phyloP scores from a whole-genome alignment of 305 asterid species.

The Fraxinus dipetala region DNA sequence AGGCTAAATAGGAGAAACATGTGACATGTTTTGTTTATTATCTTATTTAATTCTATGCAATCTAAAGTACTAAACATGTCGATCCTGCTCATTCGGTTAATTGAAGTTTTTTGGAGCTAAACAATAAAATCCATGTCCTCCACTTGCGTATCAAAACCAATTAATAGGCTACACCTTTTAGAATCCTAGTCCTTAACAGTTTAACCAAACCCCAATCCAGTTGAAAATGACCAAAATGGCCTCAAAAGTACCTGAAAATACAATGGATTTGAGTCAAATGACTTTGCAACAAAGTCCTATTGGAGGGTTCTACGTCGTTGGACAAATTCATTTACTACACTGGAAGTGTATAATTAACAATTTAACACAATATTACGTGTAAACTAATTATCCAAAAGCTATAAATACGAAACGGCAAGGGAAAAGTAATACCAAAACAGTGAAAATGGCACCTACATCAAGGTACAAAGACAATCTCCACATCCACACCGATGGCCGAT shows the following conservation, averaged over 20 bases:
- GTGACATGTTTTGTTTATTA: background rate
- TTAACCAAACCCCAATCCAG: background rate
- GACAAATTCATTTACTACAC: background rate
- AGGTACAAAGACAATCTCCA: slow-evolving; percentile 70
- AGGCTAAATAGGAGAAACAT: background rate
- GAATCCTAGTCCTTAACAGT: background rate
- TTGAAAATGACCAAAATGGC: background rate
- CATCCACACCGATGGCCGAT: slow-evolving; percentile 57
- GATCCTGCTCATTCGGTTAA: background rate
- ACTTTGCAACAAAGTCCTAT: background rate
- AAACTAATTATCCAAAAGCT: background rate
- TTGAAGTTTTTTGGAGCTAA: background rate
- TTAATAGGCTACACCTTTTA: background rate
- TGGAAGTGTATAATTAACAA: too few species aligned
- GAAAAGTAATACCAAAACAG: background rate
- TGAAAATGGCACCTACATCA: slow-evolving; percentile 62
- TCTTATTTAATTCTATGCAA: background rate
- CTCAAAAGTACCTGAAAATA: background rate
- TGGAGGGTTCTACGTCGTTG: background rate
- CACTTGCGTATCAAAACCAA: background rate
- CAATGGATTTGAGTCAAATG: background rate
- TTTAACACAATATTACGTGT: too few species aligned
- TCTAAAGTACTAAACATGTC: background rate
- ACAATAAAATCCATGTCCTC: background rate
- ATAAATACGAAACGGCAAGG: background rate